These are phyloP conservation scores for Trichoderma cornu-damae DNA, from an alignment of 2,329 filamentous ascomycete species.

Conservation along the genomic window DNA sequence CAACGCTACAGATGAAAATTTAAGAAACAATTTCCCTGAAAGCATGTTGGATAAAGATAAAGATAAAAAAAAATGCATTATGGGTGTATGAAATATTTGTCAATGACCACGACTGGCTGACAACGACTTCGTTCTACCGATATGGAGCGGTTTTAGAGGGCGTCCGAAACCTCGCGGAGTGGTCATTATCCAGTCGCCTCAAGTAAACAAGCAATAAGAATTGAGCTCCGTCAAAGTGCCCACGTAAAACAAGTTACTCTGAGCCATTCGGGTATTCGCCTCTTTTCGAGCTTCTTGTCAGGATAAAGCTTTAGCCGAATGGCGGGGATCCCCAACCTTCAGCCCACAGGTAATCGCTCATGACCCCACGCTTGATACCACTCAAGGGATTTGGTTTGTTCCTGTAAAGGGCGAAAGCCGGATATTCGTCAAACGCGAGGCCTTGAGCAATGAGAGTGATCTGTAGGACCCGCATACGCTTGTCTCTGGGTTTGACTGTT, in stretches of 20 bases:
- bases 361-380: not conserved
- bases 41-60: not conserved
- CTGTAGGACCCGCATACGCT: not conserved
- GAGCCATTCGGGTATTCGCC: not conserved
- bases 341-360: not conserved
- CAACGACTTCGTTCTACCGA: not conserved
- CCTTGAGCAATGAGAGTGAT: not conserved
- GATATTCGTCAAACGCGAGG: conserved; percentile 1
- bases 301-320: conserved; percentile 14
- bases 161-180: not conserved
- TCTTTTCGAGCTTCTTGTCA: not conserved
- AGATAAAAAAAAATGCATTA: not conserved
- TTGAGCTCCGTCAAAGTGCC: not conserved
- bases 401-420: not conserved
- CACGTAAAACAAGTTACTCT: not conserved
- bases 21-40: not conserved
- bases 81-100: not conserved
- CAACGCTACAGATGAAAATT: not conserved
- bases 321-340: not conserved
- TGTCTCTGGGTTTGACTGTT: not conserved
- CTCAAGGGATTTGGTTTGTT: no score
- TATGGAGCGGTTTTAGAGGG: not conserved
- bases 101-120: no score
- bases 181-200: not conserved
- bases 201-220: not conserved